phyloP scores from a whole-genome alignment of 2,329 filamentous ascomycete genomes.

The Claviceps arundinis region DNA sequence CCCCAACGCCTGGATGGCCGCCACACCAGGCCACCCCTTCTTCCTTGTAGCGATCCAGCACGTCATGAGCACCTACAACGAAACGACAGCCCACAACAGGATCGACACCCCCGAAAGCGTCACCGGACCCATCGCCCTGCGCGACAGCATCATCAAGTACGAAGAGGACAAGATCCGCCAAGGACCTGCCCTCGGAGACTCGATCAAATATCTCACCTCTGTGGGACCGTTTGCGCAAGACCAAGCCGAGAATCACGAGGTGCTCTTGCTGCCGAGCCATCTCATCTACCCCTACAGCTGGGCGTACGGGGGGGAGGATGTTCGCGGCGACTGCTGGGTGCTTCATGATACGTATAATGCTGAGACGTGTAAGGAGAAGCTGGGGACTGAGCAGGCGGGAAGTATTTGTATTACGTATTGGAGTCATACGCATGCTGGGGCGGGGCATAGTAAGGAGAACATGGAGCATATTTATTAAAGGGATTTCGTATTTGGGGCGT shows the following conservation, averaged over 20 bases:
- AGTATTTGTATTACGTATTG: constrained; percentile 16
- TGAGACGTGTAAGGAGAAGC: constrained; percentile 9
- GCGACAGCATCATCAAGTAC: background rate
- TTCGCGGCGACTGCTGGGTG: constrained; percentile 11
- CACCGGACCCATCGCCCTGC: background rate
- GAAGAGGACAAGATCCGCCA: background rate
- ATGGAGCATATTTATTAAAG: background rate
- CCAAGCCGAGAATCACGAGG: constrained; percentile 5
- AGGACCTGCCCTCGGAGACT: background rate
- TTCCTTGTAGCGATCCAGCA: constrained; percentile 14
- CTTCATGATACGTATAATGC: constrained; percentile 9
- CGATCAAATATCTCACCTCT: background rate
- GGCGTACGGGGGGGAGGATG: constrained; percentile 7
- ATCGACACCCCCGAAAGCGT: background rate
- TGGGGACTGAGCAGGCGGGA: constrained; percentile 9
- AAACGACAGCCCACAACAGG: too few relatives aligned
- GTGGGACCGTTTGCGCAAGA: background rate
- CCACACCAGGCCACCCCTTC: constrained; percentile 21
- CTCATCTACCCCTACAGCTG: constrained; percentile 16
- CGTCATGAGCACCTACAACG: background rate
- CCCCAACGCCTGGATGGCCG: constrained; percentile 24
- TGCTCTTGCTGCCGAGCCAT: constrained; percentile 12
- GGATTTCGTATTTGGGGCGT: background rate
- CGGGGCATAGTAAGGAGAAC: background rate
- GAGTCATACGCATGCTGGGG: constrained; percentile 13